These are phyloP conservation scores for Wallemia hederae DNA, from an alignment of 1,284 basidiomycete genomes.

Conservation along the genomic window DNA sequence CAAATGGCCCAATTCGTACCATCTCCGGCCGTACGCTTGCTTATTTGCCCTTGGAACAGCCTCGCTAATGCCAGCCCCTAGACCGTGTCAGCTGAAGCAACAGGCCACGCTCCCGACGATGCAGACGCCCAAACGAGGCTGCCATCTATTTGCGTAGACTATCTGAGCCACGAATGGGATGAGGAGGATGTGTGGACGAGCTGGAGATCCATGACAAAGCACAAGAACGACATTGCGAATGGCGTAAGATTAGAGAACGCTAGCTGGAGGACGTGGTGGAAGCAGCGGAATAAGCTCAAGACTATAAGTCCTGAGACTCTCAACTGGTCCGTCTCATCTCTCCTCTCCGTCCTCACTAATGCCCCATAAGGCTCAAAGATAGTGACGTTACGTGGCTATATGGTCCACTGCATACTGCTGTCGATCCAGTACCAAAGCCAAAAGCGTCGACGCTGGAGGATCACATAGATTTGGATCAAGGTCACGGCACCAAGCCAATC, in stretches of 20 bases:
- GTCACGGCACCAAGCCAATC: slow-evolving; percentile 43
- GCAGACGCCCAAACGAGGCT: slow-evolving; percentile 22
- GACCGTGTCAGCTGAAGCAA: not conserved
- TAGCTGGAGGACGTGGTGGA: slow-evolving; percentile 96
- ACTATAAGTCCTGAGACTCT: slow-evolving; percentile 89
- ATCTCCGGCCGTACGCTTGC: not conserved
- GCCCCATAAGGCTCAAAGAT: slow-evolving; percentile 61
- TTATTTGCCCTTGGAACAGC: not conserved
- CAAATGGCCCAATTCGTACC: not conserved
- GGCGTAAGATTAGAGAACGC: slow-evolving; percentile 88
- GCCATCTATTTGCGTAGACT: slow-evolving; percentile 31
- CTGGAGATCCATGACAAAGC: slow-evolving; percentile 92
- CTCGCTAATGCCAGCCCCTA: not conserved
- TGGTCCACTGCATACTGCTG: slow-evolving; percentile 74
- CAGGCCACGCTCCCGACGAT: slow-evolving; percentile 19
- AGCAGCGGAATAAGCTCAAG: slow-evolving; percentile 85
- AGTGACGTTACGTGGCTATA: slow-evolving; percentile 98
- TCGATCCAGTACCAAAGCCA: slow-evolving; percentile 31
- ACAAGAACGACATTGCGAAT: slow-evolving; percentile 95
- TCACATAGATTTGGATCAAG: slow-evolving; percentile 21
- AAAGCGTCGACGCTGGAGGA: slow-evolving; percentile 24
- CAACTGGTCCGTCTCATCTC: slow-evolving; percentile 50
- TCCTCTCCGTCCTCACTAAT: slow-evolving; percentile 4
- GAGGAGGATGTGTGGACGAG: slow-evolving; percentile 97
- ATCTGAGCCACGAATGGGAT: slow-evolving; percentile 69